A percentile compares a stretch with the other conserved stretches of the same genome.
phyloP scores from a whole-genome alignment of 495 filamentous ascomycete genomes.

The Aspergillus sparsus region DNA sequence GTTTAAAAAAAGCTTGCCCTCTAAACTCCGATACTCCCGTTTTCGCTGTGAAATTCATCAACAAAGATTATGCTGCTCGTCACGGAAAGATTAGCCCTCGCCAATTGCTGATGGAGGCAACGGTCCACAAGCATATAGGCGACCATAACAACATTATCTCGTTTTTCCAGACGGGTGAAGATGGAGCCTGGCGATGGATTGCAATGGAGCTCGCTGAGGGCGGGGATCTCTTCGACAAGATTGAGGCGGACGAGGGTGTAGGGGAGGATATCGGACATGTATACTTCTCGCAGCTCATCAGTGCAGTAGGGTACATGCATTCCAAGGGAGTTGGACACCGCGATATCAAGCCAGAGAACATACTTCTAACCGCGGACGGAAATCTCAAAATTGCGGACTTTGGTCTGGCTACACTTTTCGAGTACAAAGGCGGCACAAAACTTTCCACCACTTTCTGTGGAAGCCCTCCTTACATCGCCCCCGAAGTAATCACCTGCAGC shows the following conservation, averaged over 20 bases:
- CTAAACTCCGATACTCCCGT: slow-evolving; percentile 66
- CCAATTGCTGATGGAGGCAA: slow-evolving; percentile 86
- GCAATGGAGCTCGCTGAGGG: slow-evolving; percentile 97
- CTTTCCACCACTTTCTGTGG: slow-evolving; percentile 86
- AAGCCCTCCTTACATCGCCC: slow-evolving; percentile 95
- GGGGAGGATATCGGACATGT: slow-evolving; percentile 91
- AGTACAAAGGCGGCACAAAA: slow-evolving; percentile 79
- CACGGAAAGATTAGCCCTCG: slow-evolving; percentile 86
- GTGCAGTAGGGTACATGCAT: slow-evolving; percentile 92
- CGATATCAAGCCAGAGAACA: slow-evolving; percentile 91
- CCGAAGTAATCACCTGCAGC: slow-evolving; percentile 72
- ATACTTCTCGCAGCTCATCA: slow-evolving; percentile 91
- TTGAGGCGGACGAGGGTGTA: slow-evolving; percentile 93
- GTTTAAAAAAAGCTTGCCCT: slow-evolving; percentile 92
- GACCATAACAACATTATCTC: slow-evolving; percentile 91
- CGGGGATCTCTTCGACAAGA: slow-evolving; percentile 98
- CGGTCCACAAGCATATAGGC: slow-evolving; percentile 81
- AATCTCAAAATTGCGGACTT: slow-evolving; percentile 97
- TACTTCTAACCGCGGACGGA: slow-evolving; percentile 76
- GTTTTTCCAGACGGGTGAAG: slow-evolving; percentile 85
- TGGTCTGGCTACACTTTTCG: slow-evolving; percentile 90
- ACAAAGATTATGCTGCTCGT: slow-evolving; percentile 88
- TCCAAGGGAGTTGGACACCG: slow-evolving; percentile 86
- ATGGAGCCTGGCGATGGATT: slow-evolving; percentile 92
- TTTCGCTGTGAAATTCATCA: slow-evolving; percentile 98